phyloP scores from a whole-genome alignment of 2,329 filamentous ascomycete genomes.

The Aspergillus arachidicola region DNA sequence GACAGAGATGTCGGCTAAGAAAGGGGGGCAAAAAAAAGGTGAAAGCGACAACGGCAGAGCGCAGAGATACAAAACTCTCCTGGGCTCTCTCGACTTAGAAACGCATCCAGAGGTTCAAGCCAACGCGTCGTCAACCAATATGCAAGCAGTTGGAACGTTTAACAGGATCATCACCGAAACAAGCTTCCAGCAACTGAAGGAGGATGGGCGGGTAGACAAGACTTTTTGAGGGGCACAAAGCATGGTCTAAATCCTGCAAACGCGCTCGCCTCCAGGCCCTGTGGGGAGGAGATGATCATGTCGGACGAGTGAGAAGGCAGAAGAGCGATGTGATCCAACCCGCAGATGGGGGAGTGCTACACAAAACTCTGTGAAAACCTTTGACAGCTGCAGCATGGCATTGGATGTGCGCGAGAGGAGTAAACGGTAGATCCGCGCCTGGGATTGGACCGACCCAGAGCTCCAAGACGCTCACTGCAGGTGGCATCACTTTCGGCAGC shows the following conservation, averaged over 20 bases:
- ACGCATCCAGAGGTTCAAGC: conserved; percentile 9
- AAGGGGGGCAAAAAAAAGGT: conserved; percentile 9
- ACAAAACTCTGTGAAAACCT: conserved; percentile 8
- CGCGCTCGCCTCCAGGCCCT: conserved; percentile 13
- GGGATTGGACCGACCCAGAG: conserved; percentile 9
- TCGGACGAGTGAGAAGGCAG: conserved; percentile 31
- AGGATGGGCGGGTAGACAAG: conserved; percentile 26
- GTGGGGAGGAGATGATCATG: conserved; percentile 13
- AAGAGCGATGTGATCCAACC: conserved; percentile 34
- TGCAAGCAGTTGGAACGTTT: conserved; percentile 7
- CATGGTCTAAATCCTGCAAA: conserved; percentile 21
- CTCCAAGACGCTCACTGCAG: conserved; percentile 31
- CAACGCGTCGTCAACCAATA: conserved; percentile 2
- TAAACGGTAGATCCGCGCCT: background rate
- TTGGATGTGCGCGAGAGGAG: conserved; percentile 12
- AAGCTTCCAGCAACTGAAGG: conserved; percentile 20
- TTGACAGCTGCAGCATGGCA: conserved; percentile 2
- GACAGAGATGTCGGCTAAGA: background rate
- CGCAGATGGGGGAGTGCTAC: conserved; percentile 25
- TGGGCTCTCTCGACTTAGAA: conserved; percentile 3
- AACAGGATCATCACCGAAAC: conserved; percentile 21
- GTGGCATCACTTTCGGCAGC: conserved; percentile 32
- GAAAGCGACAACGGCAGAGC: conserved; percentile 3
- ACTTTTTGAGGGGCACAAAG: conserved; percentile 36
- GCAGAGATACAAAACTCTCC: conserved; percentile 6